Conservation (phyloP, 805 yeast species). For the Ogataea ganodermae region DNA sequence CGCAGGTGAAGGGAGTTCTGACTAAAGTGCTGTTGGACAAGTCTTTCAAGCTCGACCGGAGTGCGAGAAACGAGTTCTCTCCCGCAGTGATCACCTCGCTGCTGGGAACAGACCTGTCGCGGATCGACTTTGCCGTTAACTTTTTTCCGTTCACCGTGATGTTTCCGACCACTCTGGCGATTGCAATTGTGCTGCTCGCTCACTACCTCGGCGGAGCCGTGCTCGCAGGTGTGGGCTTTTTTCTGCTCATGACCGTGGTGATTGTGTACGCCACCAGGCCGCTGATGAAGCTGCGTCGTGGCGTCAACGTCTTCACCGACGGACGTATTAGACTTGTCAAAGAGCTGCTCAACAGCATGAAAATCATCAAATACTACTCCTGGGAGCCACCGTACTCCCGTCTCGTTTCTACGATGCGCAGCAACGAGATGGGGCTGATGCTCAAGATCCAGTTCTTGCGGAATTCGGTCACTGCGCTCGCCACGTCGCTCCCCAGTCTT, state of each 20-base stretch:
- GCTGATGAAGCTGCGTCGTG: constrained; percentile 55
- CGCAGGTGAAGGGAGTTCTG: constrained; percentile 66
- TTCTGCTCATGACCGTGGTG: constrained; percentile 49
- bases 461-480: constrained; percentile 61
- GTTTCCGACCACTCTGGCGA: constrained; percentile 63
- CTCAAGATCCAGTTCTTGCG: constrained; percentile 65
- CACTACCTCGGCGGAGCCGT: constrained; percentile 73
- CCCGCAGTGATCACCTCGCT: constrained; percentile 73
- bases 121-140: constrained; percentile 75
- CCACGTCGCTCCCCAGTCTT: constrained; percentile 66
- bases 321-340: constrained; percentile 71
- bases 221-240: constrained; percentile 65
- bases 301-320: constrained; percentile 71
- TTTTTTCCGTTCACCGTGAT: constrained; percentile 65
- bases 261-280: constrained; percentile 51
- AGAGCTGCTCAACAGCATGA: constrained; percentile 77
- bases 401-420: constrained; percentile 56
- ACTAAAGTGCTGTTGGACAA: constrained; percentile 72
- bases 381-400: constrained; percentile 84
- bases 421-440: constrained; percentile 60
- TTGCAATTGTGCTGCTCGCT: constrained; percentile 64
- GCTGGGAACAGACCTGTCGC: constrained; percentile 78
- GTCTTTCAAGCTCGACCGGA: constrained; percentile 59
- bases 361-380: constrained; percentile 82
- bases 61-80: constrained; percentile 60